Evolutionary conservation across 2,329 filamentous ascomycete genomes (phyloP), one percentile per base, ranked within the genome.

Genomic region (Raffaelea ambrosiae): DNA sequence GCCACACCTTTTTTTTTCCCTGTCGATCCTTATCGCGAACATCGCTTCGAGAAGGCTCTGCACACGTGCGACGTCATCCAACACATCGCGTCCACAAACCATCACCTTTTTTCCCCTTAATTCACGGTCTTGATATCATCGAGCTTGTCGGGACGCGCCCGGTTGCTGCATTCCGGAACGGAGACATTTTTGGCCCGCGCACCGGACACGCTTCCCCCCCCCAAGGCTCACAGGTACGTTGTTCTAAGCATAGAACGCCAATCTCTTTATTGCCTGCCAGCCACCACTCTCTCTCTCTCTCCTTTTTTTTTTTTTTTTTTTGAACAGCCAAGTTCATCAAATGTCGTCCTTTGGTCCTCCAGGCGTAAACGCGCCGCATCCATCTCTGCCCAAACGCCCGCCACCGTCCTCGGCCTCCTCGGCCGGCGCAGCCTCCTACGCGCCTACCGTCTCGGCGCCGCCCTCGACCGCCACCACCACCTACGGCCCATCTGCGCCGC

Each of bases 301-400:
- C 16, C 4, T 35, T 29, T 26, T 36, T n/a, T 16, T 23, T 22
- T 5, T 39, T 43, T 3, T 31, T 16, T 44, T 23, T 26, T 44
- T 9, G 13, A 18, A 33, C 41, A 50, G 33, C 31, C 35, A 29
- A 43, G 49, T 54, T 53, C 54, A 55, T 54, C 50, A 29, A 29
- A 58, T 58, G 56, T 50, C 51, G 45, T 55, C 52, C 41, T 55
- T 43, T 16, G 56, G 56, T 36, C 53, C 56, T 52, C 56, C 56
- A 54, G 56, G 56, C 48, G 55, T 55, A 47, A 45, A 33, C 44
- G 39, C 52, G 41, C 44, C 54, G 22, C 56, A 58, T 44, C 55
- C 54, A 4, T 58, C 56, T 40, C 53, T 58, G 8, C 56, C 56
- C 3, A 48, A 50, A 21, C 53, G 56, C 19, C 56, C 56, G 11